Evolutionary conservation across 495 filamentous ascomycete species (phyloP).

Genomic region (Xylaria palmicola): DNA sequence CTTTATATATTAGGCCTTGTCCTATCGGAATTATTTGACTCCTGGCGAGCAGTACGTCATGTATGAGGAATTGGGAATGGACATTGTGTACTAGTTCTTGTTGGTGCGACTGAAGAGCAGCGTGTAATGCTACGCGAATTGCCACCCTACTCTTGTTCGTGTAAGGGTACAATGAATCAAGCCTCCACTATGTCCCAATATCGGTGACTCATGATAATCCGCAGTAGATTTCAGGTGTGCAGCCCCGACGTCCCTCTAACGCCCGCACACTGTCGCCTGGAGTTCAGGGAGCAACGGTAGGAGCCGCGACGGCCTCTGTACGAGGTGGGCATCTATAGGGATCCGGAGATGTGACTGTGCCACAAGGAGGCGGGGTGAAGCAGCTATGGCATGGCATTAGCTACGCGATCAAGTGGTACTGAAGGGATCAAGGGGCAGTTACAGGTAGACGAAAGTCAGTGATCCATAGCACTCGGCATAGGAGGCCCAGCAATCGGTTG

Average conservation of each 20-base stretch:
- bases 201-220: no score
- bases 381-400: slow-evolving; percentile 8
- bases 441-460: slow-evolving; percentile 15
- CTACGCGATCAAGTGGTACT: background rate
- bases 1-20: no score
- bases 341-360: slow-evolving; percentile 4
- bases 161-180: no score
- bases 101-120: background rate
- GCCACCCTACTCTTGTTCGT: background rate
- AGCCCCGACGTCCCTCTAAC: no score
- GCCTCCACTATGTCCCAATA: no score
- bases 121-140: no score
- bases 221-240: no score
- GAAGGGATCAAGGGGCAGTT: background rate
- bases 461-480: slow-evolving; percentile 10
- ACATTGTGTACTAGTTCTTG: background rate
- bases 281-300: background rate
- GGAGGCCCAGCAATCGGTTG: slow-evolving; percentile 10
- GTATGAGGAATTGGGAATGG: background rate
- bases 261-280: no score
- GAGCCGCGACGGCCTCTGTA: background rate
- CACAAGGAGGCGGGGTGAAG: slow-evolving; percentile 16
- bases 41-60: background rate
- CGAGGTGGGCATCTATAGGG: slow-evolving; percentile 6
- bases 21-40: no score